Percentiles rank a stretch among this genome's conserved stretches.
These are phyloP conservation scores for Agaricus sinodeliciosus DNA, from an alignment of 768 basidiomycete species.

Conservation along the genomic window DNA sequence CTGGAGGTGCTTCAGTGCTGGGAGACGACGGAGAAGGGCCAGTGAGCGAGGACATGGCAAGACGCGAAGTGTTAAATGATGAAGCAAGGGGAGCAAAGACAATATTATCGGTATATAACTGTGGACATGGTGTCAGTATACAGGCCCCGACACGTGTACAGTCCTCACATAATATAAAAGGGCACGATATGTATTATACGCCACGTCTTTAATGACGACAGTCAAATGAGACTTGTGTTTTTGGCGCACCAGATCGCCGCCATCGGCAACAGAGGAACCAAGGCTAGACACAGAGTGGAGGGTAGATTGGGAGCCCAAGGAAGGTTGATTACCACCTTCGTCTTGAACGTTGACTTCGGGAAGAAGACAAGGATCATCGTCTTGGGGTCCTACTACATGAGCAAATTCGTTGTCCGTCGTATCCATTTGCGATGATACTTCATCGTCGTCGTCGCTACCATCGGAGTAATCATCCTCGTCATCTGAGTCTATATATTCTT, in stretches of 20 bases:
- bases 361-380: conserved; percentile 19
- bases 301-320: conserved; percentile 1
- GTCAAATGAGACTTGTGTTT: conserved; percentile 15
- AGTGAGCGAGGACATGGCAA: conserved; percentile 19
- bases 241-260: background rate
- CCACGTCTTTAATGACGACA: conserved; percentile 44
- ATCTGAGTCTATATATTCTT: conserved; percentile 26
- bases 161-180: conserved; percentile 68
- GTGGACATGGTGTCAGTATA: background rate
- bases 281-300: background rate
- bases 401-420: conserved; percentile 1
- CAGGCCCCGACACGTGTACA: background rate
- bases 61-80: conserved; percentile 36
- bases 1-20: conserved; percentile 20
- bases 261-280: background rate
- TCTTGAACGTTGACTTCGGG: conserved; percentile 19
- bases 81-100: conserved; percentile 82
- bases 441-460: conserved; percentile 24
- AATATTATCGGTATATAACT: conserved; percentile 85
- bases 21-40: conserved; percentile 19
- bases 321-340: background rate
- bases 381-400: conserved; percentile 16
- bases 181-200: conserved; percentile 37
- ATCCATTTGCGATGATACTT: conserved; percentile 5
- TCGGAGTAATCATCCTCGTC: conserved; percentile 46